Evolutionary conservation across 1,284 basidiomycete genomes (phyloP).

Genomic region (Thelephora terrestris): DNA sequence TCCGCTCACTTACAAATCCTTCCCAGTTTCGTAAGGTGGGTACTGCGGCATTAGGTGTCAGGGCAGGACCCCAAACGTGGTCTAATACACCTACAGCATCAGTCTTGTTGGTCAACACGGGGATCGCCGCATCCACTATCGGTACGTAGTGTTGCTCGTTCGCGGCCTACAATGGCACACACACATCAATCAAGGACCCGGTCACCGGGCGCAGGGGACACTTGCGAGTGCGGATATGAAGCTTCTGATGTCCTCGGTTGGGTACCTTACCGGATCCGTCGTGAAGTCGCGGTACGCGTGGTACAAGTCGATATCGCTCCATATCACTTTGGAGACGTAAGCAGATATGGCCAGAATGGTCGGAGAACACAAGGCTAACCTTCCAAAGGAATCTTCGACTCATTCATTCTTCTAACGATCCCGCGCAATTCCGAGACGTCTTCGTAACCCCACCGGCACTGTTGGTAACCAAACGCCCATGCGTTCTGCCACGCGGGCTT

Average conservation of each 20-base stretch:
- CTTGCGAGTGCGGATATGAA: slow-evolving; percentile 54
- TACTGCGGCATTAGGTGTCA: slow-evolving; percentile 24
- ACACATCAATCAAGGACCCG: background rate
- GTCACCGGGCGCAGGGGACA: slow-evolving; percentile 5
- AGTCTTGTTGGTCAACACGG: slow-evolving; percentile 25
- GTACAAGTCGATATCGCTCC: slow-evolving; percentile 73
- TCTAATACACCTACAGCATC: slow-evolving; percentile 26
- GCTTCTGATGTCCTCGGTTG: slow-evolving; percentile 43
- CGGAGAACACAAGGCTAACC: slow-evolving; percentile 23
- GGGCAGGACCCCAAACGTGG: background rate
- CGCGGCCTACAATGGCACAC: slow-evolving; percentile 14
- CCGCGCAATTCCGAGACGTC: slow-evolving; percentile 28
- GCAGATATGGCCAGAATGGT: slow-evolving; percentile 3
- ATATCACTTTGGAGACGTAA: slow-evolving; percentile 38
- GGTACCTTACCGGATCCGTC: slow-evolving; percentile 54
- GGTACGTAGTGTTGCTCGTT: slow-evolving; percentile 29
- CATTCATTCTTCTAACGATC: slow-evolving; percentile 49
- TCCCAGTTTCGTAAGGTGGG: slow-evolving; percentile 33
- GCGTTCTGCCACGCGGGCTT: slow-evolving; percentile 57
- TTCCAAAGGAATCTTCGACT: slow-evolving; percentile 56
- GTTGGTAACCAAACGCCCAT: slow-evolving; percentile 65
- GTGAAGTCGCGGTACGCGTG: slow-evolving; percentile 62
- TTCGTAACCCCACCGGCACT: slow-evolving; percentile 42
- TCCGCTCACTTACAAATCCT: slow-evolving; percentile 24
- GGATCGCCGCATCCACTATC: slow-evolving; percentile 27